Percentiles rank a stretch among this genome's conserved stretches.
phyloP scores from a whole-genome alignment of 306 rosid species.

The Malus domestica region DNA sequence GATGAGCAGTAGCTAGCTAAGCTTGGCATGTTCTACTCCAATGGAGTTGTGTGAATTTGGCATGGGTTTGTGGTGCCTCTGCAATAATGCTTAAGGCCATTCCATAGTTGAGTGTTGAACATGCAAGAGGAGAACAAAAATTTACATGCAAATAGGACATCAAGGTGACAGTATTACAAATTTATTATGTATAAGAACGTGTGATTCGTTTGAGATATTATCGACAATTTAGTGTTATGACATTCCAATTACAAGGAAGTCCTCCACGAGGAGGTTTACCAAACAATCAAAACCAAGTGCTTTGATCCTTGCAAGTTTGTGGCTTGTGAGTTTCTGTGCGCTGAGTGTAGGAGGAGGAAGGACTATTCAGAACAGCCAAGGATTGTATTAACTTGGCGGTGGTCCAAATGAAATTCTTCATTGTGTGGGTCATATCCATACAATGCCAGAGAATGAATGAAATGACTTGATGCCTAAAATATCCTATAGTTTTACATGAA shows the following conservation, averaged over 20 bases:
- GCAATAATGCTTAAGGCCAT: neutral
- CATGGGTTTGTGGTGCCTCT: slow-evolving; percentile 16
- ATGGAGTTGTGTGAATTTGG: slow-evolving; percentile 12
- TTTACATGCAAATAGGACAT: neutral
- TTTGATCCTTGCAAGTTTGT: neutral
- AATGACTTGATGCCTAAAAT: neutral
- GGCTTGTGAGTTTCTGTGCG: neutral
- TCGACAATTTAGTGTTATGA: too few relatives aligned
- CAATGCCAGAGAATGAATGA: too few relatives aligned
- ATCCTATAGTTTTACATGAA: neutral
- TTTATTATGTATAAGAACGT: too few relatives aligned
- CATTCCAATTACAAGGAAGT: neutral
- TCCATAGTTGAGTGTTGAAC: neutral
- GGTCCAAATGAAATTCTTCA: neutral
- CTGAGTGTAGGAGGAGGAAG: neutral
- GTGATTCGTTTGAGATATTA: neutral
- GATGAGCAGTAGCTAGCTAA: slow-evolving; percentile 12
- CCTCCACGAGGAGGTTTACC: neutral
- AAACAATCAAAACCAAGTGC: neutral
- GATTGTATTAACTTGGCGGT: neutral
- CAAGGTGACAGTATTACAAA: neutral
- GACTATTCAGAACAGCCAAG: neutral
- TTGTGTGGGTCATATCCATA: neutral
- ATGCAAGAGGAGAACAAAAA: neutral
- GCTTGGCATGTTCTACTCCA: neutral